These are phyloP conservation scores for Trypanosoma brucei DNA, from an alignment of 208 protist species.

Conservation along the genomic window DNA sequence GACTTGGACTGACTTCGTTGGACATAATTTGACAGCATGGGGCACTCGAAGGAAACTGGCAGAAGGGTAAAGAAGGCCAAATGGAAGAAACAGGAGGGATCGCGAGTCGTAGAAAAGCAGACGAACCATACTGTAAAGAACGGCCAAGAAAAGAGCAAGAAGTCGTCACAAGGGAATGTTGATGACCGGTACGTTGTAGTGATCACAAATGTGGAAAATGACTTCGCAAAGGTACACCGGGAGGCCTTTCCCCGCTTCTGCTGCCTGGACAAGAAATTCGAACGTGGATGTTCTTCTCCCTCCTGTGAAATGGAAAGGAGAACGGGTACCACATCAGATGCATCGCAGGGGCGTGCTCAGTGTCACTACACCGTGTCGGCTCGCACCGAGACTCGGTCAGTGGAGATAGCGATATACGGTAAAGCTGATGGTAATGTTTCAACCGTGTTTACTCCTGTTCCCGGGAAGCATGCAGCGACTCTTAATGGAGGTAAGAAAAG, in stretches of 20 bases:
- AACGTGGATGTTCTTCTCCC: background rate
- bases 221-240: conserved; percentile 72
- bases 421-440: conserved; percentile 45
- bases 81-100: background rate
- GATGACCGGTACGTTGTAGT: conserved; percentile 64
- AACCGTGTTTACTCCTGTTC: conserved; percentile 28
- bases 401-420: conserved; percentile 62
- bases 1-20: too few species aligned
- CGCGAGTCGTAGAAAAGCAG: background rate
- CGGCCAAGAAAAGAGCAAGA: background rate
- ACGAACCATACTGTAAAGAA: background rate
- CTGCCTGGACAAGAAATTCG: conserved; percentile 29
- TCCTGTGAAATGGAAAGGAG: too few species aligned
- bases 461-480: too few species aligned
- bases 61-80: background rate
- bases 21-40: too few species aligned
- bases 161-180: background rate
- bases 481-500: background rate
- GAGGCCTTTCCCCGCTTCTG: conserved; percentile 42
- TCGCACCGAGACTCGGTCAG: conserved; percentile 71
- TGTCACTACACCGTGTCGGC: conserved; percentile 60
- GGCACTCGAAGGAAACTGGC: too few species aligned
- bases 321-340: too few species aligned
- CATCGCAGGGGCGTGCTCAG: conserved; percentile 4
- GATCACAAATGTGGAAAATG: conserved; percentile 83